Conservation (phyloP, 2,329 filamentous ascomycete species). For the Apiospora aurea region DNA sequence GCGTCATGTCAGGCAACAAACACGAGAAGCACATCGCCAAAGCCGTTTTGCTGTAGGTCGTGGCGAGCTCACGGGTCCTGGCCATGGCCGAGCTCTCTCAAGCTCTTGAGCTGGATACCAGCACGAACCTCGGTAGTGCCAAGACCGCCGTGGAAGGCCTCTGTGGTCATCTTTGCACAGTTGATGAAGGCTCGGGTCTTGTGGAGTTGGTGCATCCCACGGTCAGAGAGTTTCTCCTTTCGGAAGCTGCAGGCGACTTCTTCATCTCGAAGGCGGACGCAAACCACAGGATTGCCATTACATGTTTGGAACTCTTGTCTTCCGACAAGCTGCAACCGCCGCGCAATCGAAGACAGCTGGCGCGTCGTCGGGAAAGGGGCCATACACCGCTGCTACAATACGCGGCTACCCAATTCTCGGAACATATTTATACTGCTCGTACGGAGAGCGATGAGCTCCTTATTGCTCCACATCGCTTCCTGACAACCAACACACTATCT, state of each 20-base stretch:
- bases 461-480: neutral
- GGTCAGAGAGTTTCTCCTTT: neutral
- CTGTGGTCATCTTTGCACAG: neutral
- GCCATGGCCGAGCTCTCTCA: too few relatives aligned
- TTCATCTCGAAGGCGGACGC: neutral
- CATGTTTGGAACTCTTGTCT: neutral
- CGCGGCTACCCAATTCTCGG: neutral
- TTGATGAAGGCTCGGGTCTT: neutral
- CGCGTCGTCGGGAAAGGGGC: neutral
- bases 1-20: too few relatives aligned
- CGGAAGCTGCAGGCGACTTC: neutral
- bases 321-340: neutral
- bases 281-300: neutral
- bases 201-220: neutral
- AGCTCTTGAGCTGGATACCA: constrained; percentile 41
- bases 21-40: too few relatives aligned
- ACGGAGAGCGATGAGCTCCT: neutral
- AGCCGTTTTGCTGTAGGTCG: too few relatives aligned
- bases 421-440: neutral
- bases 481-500: neutral
- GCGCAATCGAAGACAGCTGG: neutral
- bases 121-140: constrained; percentile 23
- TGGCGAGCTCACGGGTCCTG: too few relatives aligned
- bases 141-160: neutral
- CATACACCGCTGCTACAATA: neutral